phyloP scores from a whole-genome alignment of 1,139 yeast species.

The Geotrichum europaeum region DNA sequence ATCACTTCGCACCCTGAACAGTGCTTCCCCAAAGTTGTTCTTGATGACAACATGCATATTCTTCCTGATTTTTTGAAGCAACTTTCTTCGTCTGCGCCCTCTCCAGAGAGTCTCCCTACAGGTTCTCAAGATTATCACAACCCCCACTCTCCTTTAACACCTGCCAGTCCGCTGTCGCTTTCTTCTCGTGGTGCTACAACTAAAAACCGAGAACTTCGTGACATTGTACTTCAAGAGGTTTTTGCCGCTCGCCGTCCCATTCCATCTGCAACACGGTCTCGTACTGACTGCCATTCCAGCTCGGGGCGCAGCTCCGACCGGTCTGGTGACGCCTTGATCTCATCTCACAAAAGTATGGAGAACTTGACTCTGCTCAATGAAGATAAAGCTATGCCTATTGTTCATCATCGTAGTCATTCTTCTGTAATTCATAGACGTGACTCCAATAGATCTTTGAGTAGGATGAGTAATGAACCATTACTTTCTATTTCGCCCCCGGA shows the following conservation, averaged over 20 bases:
- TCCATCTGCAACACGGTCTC: neutral
- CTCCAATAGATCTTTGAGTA: constrained; percentile 7
- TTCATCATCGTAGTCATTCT: constrained; percentile 5
- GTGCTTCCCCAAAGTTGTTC: constrained; percentile 68
- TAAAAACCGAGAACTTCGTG: constrained; percentile 59
- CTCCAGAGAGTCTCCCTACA: constrained; percentile 13
- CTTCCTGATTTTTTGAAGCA: constrained; percentile 73
- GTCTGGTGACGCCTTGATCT: constrained; percentile 1
- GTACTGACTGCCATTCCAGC: neutral
- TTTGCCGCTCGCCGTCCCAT: constrained; percentile 46
- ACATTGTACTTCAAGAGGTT: constrained; percentile 61
- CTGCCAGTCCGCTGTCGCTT: constrained; percentile 8
- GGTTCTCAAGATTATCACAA: neutral
- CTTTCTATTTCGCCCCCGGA: constrained; percentile 4
- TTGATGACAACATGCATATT: constrained; percentile 84
- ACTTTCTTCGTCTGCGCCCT: constrained; percentile 52
- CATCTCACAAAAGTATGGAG: constrained; percentile 16
- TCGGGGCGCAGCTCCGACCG: neutral
- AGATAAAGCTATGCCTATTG: neutral
- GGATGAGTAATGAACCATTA: neutral
- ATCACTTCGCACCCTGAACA: constrained; percentile 20
- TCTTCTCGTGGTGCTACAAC: constrained; percentile 53
- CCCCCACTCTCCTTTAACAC: constrained; percentile 9
- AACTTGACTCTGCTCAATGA: constrained; percentile 4
- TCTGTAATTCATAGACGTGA: constrained; percentile 9